Percentiles rank a stretch among this genome's conserved stretches.
Conservation (phyloP, 192 early-diverging fungal genomes). For the Martensiomyces pterosporus region DNA sequence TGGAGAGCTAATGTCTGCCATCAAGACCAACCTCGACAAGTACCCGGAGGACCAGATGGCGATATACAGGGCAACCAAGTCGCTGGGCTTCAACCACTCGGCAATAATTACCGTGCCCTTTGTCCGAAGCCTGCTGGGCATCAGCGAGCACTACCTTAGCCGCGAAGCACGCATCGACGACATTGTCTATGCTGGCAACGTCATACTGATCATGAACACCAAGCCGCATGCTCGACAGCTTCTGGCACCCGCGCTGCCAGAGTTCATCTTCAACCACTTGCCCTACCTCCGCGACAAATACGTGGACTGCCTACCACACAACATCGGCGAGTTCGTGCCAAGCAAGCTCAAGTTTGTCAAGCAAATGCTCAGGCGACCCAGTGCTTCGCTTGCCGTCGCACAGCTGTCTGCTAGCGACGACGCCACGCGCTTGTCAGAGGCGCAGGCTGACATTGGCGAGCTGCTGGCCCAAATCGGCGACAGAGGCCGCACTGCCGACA, state of each 20-base stretch:
- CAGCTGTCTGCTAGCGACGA: constrained; percentile 8
- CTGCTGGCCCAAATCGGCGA: constrained; percentile 1
- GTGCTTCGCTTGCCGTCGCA: constrained; percentile 2
- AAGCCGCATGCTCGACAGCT: constrained; percentile 47
- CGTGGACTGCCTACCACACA: constrained; percentile 26
- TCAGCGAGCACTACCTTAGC: constrained; percentile 65
- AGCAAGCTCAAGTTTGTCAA: constrained; percentile 13
- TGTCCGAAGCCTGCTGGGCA: constrained; percentile 56
- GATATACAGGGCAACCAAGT: constrained; percentile 62
- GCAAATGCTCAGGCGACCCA: constrained; percentile 34
- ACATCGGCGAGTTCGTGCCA: constrained; percentile 29
- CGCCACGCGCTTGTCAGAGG: not conserved
- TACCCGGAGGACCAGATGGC: constrained; percentile 68
- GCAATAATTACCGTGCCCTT: constrained; percentile 32
- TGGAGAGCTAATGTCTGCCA: constrained; percentile 51
- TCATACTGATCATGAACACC: constrained; percentile 80
- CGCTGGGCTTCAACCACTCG: constrained; percentile 62
- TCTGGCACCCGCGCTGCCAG: constrained; percentile 57
- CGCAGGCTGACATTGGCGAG: constrained; percentile 1
- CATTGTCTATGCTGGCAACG: constrained; percentile 60
- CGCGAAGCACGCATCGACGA: constrained; percentile 70
- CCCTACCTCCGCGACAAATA: constrained; percentile 71
- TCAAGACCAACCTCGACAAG: constrained; percentile 59
- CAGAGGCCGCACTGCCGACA: no score
- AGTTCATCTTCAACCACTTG: constrained; percentile 70